These are phyloP conservation scores for Mariannaea elegans DNA, from an alignment of 2,329 filamentous ascomycete species.

Conservation along the genomic window DNA sequence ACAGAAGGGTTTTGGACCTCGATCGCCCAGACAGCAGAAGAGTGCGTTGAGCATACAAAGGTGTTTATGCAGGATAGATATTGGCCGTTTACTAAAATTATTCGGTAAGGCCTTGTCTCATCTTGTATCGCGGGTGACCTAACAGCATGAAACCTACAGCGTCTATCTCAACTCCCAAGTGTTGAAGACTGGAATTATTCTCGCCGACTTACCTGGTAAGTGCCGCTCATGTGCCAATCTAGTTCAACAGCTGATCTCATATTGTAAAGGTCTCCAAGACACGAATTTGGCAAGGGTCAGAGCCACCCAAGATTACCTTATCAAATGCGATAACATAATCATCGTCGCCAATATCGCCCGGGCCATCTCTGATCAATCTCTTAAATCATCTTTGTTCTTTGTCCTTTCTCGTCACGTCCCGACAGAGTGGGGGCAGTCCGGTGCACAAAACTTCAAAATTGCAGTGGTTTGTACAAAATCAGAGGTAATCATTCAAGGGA, in stretches of 20 bases:
- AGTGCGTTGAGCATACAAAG: constrained; percentile 42
- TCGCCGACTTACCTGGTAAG: constrained; percentile 48
- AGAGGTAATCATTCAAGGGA: constrained; percentile 31
- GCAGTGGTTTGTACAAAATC: constrained; percentile 46
- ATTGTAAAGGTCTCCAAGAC: constrained; percentile 40
- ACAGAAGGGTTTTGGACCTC: constrained; percentile 40
- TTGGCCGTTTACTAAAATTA: constrained; percentile 49
- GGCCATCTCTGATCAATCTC: constrained; percentile 44
- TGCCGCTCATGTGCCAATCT: neutral
- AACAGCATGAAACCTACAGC: constrained; percentile 19
- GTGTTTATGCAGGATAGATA: constrained; percentile 45
- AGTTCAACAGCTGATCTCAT: neutral
- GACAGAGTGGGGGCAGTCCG: constrained; percentile 39
- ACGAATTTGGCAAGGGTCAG: constrained; percentile 47
- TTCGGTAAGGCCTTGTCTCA: constrained; percentile 34
- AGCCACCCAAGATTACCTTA: constrained; percentile 46
- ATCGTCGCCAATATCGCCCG: constrained; percentile 46
- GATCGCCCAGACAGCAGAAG: constrained; percentile 41
- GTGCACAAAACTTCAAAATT: constrained; percentile 38
- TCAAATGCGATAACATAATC: constrained; percentile 47
- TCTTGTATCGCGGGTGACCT: neutral
- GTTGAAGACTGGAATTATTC: constrained; percentile 44
- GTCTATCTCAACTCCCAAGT: constrained; percentile 44
- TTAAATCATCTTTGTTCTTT: constrained; percentile 44
- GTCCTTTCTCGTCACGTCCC: constrained; percentile 42